Base-by-base conservation (phyloP, 805 yeast genomes). In the Yamadazyma nakazawae region DNA sequence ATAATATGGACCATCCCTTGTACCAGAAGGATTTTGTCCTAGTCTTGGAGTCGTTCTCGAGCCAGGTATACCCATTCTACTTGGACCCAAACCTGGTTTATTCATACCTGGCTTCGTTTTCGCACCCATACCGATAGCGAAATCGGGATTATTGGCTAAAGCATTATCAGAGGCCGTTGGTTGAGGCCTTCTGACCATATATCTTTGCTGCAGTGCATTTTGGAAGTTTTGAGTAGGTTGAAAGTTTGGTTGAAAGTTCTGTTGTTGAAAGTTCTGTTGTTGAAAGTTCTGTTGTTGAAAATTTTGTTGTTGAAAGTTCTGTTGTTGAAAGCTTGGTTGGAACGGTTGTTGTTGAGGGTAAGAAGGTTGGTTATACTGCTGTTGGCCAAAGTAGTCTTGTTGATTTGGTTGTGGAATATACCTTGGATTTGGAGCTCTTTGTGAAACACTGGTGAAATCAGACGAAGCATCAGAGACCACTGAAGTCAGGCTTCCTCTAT, bases 391-490 rank as follows among this genome's bases (percentile, higher is more conserved):
- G 39, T 52, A 43, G 32, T 44, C 48, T 25, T 56, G 54, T 44
- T 56, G 57, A 61, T 31, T 46, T 26, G 18, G 19, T 19, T 42
- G 45, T 40, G 50, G 55, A 68, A 72, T 42, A 54, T 79, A 81
- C 24, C 69, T 64, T 14, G 85, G 87, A 56, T 85, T 85, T 13
- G 81, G 74, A 24, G 83, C 90, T 60, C 92, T 72, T 63, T 85
- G 92, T 7, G 91, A 84, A 1, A 86, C 87, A 43, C 89, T 82
- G 1, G 94, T 85, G 63, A 86, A 84, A 57, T 83, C 84, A 0
- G 92, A 85, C 40, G 73, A 80, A 28, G 60, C 60, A 50, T 71
- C 76, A 0, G 75, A 71, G 11, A 44, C 43, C 5, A 44, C 53
- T 1, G 52, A 50, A 16, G 54, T 46, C 24, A 48, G 52, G 34